Evolutionary conservation across 129 eudicot species (phyloP).

Genomic region (Solidago caesia): DNA sequence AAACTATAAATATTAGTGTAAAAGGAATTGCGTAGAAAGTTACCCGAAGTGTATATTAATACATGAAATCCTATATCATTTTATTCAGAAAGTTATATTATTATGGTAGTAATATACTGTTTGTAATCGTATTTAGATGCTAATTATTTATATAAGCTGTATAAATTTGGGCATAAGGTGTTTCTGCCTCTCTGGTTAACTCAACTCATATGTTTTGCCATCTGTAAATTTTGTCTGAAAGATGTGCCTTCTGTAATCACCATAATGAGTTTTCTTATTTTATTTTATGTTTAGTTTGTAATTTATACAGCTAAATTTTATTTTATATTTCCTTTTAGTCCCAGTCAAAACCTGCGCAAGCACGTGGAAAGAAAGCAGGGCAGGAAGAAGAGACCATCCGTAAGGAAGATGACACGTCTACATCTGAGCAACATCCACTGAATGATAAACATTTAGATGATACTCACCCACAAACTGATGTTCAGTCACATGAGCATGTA

Average conservation of each 20-base stretch:
- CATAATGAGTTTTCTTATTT: background rate
- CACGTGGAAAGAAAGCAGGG: conserved; percentile 65
- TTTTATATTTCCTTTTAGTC: background rate
- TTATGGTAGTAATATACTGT: no score
- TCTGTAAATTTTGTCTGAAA: background rate
- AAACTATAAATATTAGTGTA: no score
- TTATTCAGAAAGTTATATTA: no score
- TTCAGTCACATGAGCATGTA: conserved; percentile 46
- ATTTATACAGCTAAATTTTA: background rate
- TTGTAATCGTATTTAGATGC: no score
- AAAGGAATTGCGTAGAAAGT: no score
- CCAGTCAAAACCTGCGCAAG: conserved; percentile 63
- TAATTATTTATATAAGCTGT: no score
- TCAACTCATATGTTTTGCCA: no score
- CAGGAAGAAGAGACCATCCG: conserved; percentile 54
- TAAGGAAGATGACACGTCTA: conserved; percentile 59
- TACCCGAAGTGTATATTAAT: no score
- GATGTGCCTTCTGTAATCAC: background rate
- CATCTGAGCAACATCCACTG: conserved; percentile 45
- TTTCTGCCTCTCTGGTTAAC: no score
- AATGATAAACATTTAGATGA: conserved; percentile 58
- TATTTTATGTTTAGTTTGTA: background rate
- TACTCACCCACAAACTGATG: conserved; percentile 41
- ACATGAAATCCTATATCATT: no score
- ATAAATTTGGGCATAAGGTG: no score